A percentile compares a stretch with the other conserved stretches of the same genome.
These are phyloP conservation scores for Epichloe scottii DNA, from an alignment of 2,329 filamentous ascomycete genomes.

Conservation along the genomic window DNA sequence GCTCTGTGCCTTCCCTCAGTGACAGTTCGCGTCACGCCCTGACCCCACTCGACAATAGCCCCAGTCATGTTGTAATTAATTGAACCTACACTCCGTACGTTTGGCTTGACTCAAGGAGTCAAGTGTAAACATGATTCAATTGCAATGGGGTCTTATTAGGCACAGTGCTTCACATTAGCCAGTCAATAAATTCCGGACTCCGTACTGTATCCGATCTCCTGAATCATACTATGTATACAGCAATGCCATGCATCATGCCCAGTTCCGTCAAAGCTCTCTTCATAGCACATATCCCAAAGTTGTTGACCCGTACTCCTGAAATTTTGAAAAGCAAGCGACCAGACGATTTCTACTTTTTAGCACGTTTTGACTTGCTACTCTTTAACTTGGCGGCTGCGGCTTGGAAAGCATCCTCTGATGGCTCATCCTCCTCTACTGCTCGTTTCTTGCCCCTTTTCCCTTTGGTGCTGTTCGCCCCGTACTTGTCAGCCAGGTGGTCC, in stretches of 20 bases:
- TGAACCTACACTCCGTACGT: too few relatives aligned
- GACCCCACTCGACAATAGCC: too few relatives aligned
- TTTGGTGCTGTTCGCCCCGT: constrained; percentile 34
- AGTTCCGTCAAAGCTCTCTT: background rate
- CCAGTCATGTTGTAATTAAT: too few relatives aligned
- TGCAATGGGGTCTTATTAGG: too few relatives aligned
- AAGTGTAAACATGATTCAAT: too few relatives aligned
- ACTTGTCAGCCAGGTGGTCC: constrained; percentile 66
- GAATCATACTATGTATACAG: background rate
- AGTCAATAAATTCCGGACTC: background rate
- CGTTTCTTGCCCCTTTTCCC: constrained; percentile 40
- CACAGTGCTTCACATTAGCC: too few relatives aligned
- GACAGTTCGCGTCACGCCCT: too few relatives aligned
- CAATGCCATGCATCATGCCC: background rate
- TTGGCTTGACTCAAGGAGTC: too few relatives aligned
- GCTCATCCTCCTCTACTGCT: constrained; percentile 45
- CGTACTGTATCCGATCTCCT: background rate
- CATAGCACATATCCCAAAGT: background rate
- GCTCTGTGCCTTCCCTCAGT: too few relatives aligned
- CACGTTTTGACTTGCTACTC: constrained; percentile 12
- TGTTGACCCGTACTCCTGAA: background rate
- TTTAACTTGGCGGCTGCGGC: constrained; percentile 38
- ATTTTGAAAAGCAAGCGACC: background rate
- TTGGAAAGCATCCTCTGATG: constrained; percentile 49
- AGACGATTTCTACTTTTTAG: background rate